These are phyloP conservation scores for Gossypium sturtianum DNA, from an alignment of 345 rosid species.

Conservation along the genomic window DNA sequence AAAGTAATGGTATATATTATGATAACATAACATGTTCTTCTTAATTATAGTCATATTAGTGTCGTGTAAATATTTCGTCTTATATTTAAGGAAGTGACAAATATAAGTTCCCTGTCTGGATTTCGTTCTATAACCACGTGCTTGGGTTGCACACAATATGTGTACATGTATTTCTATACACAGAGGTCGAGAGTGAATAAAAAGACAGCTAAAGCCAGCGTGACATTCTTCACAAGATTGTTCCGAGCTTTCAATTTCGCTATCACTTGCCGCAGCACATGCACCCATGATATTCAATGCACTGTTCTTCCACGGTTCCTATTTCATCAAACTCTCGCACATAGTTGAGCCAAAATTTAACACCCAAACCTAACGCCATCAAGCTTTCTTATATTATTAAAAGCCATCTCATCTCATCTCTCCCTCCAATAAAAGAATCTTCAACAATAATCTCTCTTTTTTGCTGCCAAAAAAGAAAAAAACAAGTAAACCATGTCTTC, in stretches of 20 bases:
- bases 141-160: neutral
- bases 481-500: neutral
- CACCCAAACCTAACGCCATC: constrained; percentile 4
- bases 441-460: neutral
- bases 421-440: neutral
- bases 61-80: neutral
- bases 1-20: too few species aligned
- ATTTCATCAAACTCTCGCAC: neutral
- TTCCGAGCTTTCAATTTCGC: neutral
- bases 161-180: neutral
- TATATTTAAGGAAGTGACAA: neutral
- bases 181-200: neutral
- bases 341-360: constrained; percentile 8
- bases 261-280: neutral
- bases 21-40: too few species aligned
- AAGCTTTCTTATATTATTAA: neutral
- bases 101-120: neutral
- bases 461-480: neutral
- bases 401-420: neutral
- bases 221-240: neutral
- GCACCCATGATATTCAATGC: neutral
- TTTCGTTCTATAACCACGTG: neutral
- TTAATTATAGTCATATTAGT: neutral
- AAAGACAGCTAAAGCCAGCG: neutral
- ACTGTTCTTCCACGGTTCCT: neutral